Conservation (phyloP, 2,329 filamentous ascomycete genomes). For the Venturiaceae sp. region DNA sequence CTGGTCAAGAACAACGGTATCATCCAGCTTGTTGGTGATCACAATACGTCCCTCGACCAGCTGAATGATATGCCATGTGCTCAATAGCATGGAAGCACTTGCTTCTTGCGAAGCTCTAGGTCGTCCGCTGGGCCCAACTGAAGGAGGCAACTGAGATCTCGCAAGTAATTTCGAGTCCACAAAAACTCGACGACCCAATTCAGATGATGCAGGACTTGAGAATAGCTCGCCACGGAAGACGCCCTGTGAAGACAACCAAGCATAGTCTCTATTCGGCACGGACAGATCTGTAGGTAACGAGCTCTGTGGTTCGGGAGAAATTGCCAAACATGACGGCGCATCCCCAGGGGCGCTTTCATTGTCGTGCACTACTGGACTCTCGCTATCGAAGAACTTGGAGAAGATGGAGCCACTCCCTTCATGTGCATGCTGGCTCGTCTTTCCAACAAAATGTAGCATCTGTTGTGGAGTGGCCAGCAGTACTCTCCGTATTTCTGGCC, state of each 20-base stretch:
- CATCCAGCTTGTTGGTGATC: slow-evolving; percentile 78
- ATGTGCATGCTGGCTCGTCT: slow-evolving; percentile 58
- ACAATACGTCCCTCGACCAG: slow-evolving; percentile 76
- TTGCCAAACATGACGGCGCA: slow-evolving; percentile 56
- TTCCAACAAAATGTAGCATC: slow-evolving; percentile 73
- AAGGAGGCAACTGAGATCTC: slow-evolving; percentile 60
- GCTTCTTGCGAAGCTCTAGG: slow-evolving; percentile 59
- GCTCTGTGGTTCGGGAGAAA: slow-evolving; percentile 66
- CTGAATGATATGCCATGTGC: slow-evolving; percentile 86
- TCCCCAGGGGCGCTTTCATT: slow-evolving; percentile 49
- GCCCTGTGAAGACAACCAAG: slow-evolving; percentile 82
- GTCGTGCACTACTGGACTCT: slow-evolving; percentile 70
- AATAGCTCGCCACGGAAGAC: slow-evolving; percentile 78
- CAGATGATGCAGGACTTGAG: slow-evolving; percentile 47
- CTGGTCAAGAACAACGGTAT: slow-evolving; percentile 80
- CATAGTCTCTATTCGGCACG: slow-evolving; percentile 63
- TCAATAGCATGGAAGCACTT: slow-evolving; percentile 72
- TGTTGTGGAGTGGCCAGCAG: slow-evolving; percentile 70
- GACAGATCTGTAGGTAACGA: slow-evolving; percentile 39
- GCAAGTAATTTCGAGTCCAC: slow-evolving; percentile 69
- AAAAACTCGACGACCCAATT: slow-evolving; percentile 66
- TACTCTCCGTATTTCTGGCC: slow-evolving; percentile 64
- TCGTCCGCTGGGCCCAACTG: slow-evolving; percentile 55
- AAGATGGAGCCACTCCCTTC: slow-evolving; percentile 83
- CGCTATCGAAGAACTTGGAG: slow-evolving; percentile 76